Percentiles rank a stretch among this genome's conserved stretches.
Conservation (phyloP, 2,329 filamentous ascomycete species). For the Ophiostoma sp. region DNA sequence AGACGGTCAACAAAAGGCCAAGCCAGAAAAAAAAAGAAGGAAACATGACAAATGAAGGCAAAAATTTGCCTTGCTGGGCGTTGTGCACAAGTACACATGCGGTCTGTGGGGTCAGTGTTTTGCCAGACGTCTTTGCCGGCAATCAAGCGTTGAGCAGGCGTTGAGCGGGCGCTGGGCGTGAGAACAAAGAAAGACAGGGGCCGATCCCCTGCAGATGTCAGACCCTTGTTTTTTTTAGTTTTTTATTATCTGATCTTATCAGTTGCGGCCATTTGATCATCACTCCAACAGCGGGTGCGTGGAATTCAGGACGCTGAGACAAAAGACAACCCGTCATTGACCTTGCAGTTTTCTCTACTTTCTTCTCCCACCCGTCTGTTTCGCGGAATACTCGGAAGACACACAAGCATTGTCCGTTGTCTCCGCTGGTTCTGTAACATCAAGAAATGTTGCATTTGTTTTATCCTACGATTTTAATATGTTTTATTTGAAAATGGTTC, state of each 20-base stretch:
- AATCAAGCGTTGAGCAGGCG: background rate
- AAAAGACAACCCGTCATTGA: background rate
- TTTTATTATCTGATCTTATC: constrained; percentile 12
- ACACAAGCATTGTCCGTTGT: background rate
- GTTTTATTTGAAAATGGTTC: too few species aligned
- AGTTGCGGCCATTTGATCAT: background rate
- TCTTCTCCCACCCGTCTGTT: background rate
- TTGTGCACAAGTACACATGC: too few species aligned
- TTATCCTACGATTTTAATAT: background rate
- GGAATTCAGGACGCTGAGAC: background rate
- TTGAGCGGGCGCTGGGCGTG: too few species aligned
- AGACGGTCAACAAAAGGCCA: background rate
- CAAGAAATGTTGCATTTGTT: background rate
- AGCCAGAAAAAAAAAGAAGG: background rate
- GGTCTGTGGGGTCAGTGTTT: too few species aligned
- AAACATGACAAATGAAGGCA: background rate
- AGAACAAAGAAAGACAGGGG: background rate
- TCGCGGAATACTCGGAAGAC: background rate
- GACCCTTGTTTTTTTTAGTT: background rate
- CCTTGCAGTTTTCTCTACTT: background rate
- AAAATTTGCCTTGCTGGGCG: background rate
- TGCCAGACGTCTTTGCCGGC: background rate
- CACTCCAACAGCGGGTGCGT: background rate
- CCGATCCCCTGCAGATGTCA: background rate
- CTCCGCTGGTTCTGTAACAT: background rate